Conservation (phyloP, 805 yeast species). For the Jamesozyma jinghongensis region DNA sequence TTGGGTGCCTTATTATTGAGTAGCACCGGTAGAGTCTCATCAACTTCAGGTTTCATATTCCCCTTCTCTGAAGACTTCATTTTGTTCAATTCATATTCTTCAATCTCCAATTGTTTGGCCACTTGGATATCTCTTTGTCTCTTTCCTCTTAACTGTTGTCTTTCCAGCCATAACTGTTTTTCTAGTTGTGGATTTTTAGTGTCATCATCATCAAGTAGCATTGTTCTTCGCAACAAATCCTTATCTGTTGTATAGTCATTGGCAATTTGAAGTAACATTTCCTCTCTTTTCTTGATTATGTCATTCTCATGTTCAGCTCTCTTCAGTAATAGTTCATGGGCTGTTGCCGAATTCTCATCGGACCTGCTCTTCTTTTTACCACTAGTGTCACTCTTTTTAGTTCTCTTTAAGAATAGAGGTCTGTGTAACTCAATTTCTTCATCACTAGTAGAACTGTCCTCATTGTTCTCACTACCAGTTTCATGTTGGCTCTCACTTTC, state of each 20-base stretch:
- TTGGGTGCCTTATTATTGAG: neutral
- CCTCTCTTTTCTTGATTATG: constrained; percentile 7
- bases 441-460: constrained; percentile 9
- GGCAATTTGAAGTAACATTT: constrained; percentile 5
- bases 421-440: constrained; percentile 18
- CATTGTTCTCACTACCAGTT: constrained; percentile 3
- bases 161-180: constrained; percentile 15
- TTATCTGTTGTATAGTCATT: constrained; percentile 21
- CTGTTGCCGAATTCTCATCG: neutral
- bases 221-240: constrained; percentile 14
- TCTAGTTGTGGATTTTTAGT: constrained; percentile 18
- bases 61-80: constrained; percentile 1
- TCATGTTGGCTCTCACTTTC: constrained; percentile 5
- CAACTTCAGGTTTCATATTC: neutral
- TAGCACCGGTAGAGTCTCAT: neutral
- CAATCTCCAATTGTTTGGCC: constrained; percentile 21
- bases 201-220: constrained; percentile 24
- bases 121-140: constrained; percentile 16
- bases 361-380: neutral
- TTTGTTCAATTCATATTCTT: constrained; percentile 19
- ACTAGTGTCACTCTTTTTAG: neutral
- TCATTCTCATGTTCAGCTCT: constrained; percentile 12
- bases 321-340: constrained; percentile 5
- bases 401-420: constrained; percentile 20
- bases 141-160: constrained; percentile 16